These are phyloP conservation scores for Colletotrichum filicis DNA, from an alignment of 2,329 filamentous ascomycete species.

Conservation along the genomic window DNA sequence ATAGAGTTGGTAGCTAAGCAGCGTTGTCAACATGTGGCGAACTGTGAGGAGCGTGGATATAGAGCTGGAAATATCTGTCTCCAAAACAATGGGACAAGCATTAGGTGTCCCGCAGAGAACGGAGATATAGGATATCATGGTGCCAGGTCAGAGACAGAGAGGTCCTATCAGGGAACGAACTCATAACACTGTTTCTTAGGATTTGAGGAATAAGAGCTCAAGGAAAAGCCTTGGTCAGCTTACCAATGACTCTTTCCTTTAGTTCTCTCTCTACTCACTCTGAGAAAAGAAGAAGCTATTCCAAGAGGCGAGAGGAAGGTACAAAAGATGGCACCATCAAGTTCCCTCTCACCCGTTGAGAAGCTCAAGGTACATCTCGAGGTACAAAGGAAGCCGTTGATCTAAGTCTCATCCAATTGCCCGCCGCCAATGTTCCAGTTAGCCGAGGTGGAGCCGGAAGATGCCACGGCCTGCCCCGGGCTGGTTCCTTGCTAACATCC, in stretches of 20 bases:
- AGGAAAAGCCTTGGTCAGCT: background rate
- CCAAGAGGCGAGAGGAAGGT: background rate
- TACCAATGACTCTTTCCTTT: background rate
- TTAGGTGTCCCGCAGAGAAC: background rate
- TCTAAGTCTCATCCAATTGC: background rate
- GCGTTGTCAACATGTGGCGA: background rate
- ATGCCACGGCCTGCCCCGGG: background rate
- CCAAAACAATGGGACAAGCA: background rate
- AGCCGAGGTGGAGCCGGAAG: constrained; percentile 24
- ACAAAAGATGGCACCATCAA: background rate
- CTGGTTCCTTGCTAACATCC: constrained; percentile 18
- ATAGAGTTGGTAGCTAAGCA: background rate
- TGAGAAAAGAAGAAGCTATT: background rate
- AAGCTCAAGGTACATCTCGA: background rate
- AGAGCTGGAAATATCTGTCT: background rate
- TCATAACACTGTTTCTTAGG: background rate
- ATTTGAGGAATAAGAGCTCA: background rate
- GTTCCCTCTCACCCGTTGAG: background rate
- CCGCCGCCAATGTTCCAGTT: background rate
- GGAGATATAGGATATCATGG: background rate
- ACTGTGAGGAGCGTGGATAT: background rate
- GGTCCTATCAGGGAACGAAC: background rate
- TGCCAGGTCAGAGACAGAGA: background rate
- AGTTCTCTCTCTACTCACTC: background rate
- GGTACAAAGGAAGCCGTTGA: background rate